Conservation (phyloP, 2,329 filamentous ascomycete genomes). For the Dothidotthia symphoricarpi region DNA sequence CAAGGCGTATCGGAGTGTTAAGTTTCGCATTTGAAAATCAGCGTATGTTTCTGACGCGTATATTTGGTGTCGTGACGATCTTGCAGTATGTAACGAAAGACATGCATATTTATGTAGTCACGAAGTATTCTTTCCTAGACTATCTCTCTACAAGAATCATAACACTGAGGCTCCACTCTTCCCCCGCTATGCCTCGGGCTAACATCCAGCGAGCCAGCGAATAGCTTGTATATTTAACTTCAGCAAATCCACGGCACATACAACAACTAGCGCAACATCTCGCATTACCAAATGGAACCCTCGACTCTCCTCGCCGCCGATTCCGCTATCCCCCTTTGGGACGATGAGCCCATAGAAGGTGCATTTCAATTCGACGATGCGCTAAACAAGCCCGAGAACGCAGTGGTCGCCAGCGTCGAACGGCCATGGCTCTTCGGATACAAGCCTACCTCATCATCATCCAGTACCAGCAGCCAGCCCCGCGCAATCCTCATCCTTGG, state of each 20-base stretch:
- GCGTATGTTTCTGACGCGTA: too few relatives aligned
- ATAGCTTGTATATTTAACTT: not conserved
- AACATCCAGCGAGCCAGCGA: slow-evolving; percentile 6
- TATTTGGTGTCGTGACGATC: too few relatives aligned
- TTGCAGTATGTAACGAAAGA: too few relatives aligned
- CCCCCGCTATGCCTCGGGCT: slow-evolving; percentile 3
- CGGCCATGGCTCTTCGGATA: slow-evolving; percentile 18
- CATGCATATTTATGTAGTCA: too few relatives aligned
- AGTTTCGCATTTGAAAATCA: too few relatives aligned
- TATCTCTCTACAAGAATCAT: too few relatives aligned
- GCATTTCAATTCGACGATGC: slow-evolving; percentile 8
- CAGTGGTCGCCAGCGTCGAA: slow-evolving; percentile 14
- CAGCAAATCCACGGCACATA: not conserved
- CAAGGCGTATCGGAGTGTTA: too few relatives aligned
- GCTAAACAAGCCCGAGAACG: slow-evolving; percentile 4
- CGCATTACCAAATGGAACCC: not conserved
- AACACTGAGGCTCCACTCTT: not conserved
- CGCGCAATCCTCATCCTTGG: slow-evolving; percentile 13
- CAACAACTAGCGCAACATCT: not conserved
- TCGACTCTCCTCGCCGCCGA: slow-evolving; percentile 3
- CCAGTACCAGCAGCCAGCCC: not conserved
- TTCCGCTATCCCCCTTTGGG: slow-evolving; percentile 10
- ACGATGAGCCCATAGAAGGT: slow-evolving; percentile 6
- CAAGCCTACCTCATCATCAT: slow-evolving; percentile 1
- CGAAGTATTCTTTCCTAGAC: too few relatives aligned